A percentile compares a stretch with the other conserved stretches of the same genome.
Evolutionary conservation across 805 yeast species (phyloP).

Genomic region (Starmerella powellii): DNA sequence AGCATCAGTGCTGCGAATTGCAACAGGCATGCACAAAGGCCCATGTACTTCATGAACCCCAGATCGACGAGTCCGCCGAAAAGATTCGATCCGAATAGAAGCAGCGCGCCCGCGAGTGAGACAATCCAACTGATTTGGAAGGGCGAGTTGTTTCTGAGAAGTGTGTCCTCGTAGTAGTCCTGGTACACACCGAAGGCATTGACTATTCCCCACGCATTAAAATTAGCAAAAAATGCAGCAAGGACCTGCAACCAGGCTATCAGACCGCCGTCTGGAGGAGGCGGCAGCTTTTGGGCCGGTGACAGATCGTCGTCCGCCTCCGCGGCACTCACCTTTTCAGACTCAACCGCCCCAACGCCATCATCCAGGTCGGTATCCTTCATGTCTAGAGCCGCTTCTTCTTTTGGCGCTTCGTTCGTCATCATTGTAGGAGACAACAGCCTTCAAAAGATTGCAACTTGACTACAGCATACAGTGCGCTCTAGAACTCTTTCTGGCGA

Average conservation of each 20-base stretch:
- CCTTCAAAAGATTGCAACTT: too few relatives aligned
- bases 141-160: constrained; percentile 10
- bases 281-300: constrained; percentile 6
- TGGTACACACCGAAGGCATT: constrained; percentile 24
- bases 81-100: constrained; percentile 19
- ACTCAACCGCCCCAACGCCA: too few relatives aligned
- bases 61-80: constrained; percentile 27
- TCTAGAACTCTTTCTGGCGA: too few relatives aligned
- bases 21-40: constrained; percentile 21
- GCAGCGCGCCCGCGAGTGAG: constrained; percentile 16
- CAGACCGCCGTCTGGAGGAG: constrained; percentile 24
- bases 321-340: too few relatives aligned
- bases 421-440: too few relatives aligned
- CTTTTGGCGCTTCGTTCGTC: too few relatives aligned
- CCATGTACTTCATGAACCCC: constrained; percentile 23
- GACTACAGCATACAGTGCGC: too few relatives aligned
- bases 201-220: constrained; percentile 23
- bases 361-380: too few relatives aligned
- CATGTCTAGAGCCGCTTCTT: too few relatives aligned
- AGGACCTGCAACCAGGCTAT: constrained; percentile 24
- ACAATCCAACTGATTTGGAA: constrained; percentile 23
- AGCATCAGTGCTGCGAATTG: constrained; percentile 26
- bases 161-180: constrained; percentile 16
- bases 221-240: constrained; percentile 21
- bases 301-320: background rate